Conservation (phyloP, 1,284 basidiomycete genomes). For the Ganoderma leucocontextum region DNA sequence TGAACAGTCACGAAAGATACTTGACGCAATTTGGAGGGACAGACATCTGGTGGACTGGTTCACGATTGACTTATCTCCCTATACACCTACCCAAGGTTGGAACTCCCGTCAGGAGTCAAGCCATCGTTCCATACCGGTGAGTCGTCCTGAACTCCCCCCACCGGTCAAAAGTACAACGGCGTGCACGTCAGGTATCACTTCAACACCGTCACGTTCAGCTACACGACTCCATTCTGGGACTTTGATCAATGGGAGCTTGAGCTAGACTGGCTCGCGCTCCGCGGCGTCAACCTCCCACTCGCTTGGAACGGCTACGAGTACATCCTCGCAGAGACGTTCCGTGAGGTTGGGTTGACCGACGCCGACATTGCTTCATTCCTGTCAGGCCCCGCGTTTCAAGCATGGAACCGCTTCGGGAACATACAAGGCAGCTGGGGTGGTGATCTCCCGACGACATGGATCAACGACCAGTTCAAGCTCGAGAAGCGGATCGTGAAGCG, state of each 20-base stretch:
- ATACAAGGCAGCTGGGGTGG: slow-evolving; percentile 53
- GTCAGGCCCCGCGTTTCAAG: slow-evolving; percentile 52
- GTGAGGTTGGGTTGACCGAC: slow-evolving; percentile 48
- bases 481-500: slow-evolving; percentile 50
- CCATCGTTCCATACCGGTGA: slow-evolving; percentile 51
- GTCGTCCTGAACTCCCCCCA: neutral
- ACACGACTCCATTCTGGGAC: slow-evolving; percentile 51
- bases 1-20: slow-evolving; percentile 40
- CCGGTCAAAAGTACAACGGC: neutral
- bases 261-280: slow-evolving; percentile 54
- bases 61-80: slow-evolving; percentile 46
- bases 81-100: slow-evolving; percentile 43
- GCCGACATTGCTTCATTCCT: slow-evolving; percentile 47
- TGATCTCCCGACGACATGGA: slow-evolving; percentile 47
- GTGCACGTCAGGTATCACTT: slow-evolving; percentile 45
- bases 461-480: slow-evolving; percentile 49
- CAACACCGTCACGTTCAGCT: slow-evolving; percentile 55
- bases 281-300: slow-evolving; percentile 53
- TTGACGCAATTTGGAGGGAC: slow-evolving; percentile 47
- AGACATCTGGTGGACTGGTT: slow-evolving; percentile 56
- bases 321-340: slow-evolving; percentile 47
- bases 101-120: slow-evolving; percentile 40
- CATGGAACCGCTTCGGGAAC: slow-evolving; percentile 56
- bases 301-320: slow-evolving; percentile 54
- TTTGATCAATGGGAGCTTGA: slow-evolving; percentile 53